These are phyloP conservation scores for Phoma sp. DNA, from an alignment of 2,329 filamentous ascomycete species.

Conservation along the genomic window DNA sequence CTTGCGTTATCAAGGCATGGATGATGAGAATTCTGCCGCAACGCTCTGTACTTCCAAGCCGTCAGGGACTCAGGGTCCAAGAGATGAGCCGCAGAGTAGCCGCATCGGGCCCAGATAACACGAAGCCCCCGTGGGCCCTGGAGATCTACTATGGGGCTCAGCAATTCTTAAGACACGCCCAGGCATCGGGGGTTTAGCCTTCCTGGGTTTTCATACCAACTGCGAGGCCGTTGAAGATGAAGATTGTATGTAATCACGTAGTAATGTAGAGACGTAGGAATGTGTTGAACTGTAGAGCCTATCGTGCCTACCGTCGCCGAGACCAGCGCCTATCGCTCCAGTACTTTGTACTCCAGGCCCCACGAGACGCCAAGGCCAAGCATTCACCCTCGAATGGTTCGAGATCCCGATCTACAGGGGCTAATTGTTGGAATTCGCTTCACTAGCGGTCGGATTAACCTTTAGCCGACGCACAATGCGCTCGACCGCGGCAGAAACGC, in stretches of 20 bases:
- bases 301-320: no score
- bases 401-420: no score
- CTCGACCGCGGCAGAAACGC: no score
- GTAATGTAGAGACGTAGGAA: background rate
- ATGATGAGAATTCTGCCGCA: background rate
- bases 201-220: conserved; percentile 1
- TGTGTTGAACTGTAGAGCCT: background rate
- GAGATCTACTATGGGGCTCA: conserved; percentile 25
- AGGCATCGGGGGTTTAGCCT: conserved; percentile 11
- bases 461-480: no score
- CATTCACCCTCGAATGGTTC: no score
- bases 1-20: background rate
- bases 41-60: background rate
- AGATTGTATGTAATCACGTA: no score
- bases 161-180: conserved; percentile 18
- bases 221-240: conserved; percentile 6
- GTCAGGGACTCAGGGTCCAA: conserved; percentile 27
- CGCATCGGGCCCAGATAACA: conserved; percentile 22
- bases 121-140: conserved; percentile 25
- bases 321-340: no score
- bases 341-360: no score
- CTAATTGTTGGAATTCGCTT: no score
- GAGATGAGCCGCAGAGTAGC: conserved; percentile 30
- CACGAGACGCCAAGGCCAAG: no score
- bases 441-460: no score